phyloP scores from a whole-genome alignment of 108 stramenopile genomes.

The Aurantiochytrium sp. region DNA sequence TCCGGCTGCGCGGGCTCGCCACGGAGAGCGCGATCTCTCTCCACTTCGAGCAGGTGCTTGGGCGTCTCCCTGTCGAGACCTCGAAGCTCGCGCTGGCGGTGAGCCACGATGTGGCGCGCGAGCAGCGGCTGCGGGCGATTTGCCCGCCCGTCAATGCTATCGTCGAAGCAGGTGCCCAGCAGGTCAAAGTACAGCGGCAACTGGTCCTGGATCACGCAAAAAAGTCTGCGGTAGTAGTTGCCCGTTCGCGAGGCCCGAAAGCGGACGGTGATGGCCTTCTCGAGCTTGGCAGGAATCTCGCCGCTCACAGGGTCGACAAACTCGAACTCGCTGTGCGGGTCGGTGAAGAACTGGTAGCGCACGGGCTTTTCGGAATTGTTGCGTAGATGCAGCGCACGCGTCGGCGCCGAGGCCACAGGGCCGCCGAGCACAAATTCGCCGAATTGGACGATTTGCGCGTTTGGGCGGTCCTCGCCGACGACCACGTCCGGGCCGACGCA shows the following conservation, averaged over 20 bases:
- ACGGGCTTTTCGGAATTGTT: conserved; percentile 31
- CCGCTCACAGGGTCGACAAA: conserved; percentile 44
- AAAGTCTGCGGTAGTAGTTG: conserved; percentile 63
- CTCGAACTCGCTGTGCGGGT: conserved; percentile 47
- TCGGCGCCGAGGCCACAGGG: background rate
- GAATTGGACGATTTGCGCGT: background rate
- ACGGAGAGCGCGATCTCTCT: background rate
- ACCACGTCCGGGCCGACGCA: background rate
- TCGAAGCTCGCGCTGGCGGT: conserved; percentile 36
- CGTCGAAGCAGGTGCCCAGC: conserved; percentile 58
- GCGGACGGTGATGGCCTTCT: conserved; percentile 42
- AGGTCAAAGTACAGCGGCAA: conserved; percentile 52
- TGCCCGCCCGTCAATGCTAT: conserved; percentile 43
- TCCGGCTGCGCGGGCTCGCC: background rate
- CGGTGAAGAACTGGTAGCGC: conserved; percentile 35
- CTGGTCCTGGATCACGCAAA: conserved; percentile 51
- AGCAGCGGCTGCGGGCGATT: conserved; percentile 58
- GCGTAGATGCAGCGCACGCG: conserved; percentile 31
- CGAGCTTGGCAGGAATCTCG: conserved; percentile 50
- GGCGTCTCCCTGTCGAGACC: background rate
- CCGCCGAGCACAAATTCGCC: background rate
- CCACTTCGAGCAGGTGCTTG: background rate
- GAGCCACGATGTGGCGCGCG: conserved; percentile 60
- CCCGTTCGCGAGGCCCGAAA: conserved; percentile 48
- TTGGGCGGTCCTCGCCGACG: background rate